phyloP scores from a whole-genome alignment of 805 yeast species.

The Starmerella etchellsii region DNA sequence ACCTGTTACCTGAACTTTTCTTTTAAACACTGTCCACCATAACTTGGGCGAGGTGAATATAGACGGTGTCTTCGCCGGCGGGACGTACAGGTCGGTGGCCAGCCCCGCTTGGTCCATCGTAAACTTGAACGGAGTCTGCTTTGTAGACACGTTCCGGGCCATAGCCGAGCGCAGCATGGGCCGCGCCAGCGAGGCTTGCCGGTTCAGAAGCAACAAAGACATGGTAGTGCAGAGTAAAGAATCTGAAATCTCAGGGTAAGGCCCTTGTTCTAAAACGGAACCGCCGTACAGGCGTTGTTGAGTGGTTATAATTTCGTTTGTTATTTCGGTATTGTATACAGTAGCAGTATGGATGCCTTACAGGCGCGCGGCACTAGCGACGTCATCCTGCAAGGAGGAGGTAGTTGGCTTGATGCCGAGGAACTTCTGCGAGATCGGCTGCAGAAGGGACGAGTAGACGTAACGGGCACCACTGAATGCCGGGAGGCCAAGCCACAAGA shows the following conservation, averaged over 20 bases:
- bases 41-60: conserved; percentile 19
- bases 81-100: conserved; percentile 22
- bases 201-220: neutral
- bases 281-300: too few species aligned
- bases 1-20: conserved; percentile 20
- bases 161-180: neutral
- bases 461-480: conserved; percentile 72
- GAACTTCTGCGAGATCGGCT: conserved; percentile 41
- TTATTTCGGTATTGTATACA: too few species aligned
- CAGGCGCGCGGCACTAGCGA: neutral
- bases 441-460: conserved; percentile 51
- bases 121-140: conserved; percentile 17
- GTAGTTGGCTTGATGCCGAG: conserved; percentile 23
- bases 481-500: conserved; percentile 81
- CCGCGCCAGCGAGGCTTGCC: neutral
- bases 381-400: conserved; percentile 2
- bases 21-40: conserved; percentile 21
- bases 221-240: neutral
- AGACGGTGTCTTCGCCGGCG: conserved; percentile 30
- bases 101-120: conserved; percentile 23
- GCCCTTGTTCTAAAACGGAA: neutral
- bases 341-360: too few species aligned
- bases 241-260: neutral
- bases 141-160: conserved; percentile 4
- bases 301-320: too few species aligned